Evolutionary conservation across 129 eudicot genomes (phyloP), one percentile per base, ranked within the genome.

Genomic region (Logfia minima): DNA sequence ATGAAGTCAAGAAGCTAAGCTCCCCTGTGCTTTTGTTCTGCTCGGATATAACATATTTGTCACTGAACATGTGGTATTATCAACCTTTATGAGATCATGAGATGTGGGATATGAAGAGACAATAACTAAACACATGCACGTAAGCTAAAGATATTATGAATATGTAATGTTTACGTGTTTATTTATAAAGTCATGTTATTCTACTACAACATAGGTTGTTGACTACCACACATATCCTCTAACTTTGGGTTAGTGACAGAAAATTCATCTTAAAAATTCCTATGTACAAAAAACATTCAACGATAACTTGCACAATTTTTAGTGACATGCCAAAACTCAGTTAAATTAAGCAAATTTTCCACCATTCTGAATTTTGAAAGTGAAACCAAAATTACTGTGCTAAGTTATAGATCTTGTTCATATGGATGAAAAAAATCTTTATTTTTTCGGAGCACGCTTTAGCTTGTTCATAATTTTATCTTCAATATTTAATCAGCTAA

Each of bases 21-120:
- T 93, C 96, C 83, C 98, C 98, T 4, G 98, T 93, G 81, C 96
- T 85, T 82, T 87, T 86, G 77, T 89, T 93, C 98, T 93, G 97
- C 87, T 70, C 88, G 75, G 51, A 52, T 43, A 74, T 41, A n/a
- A 41, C 80, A 67, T 35, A 81, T 4, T 72, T 58, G 41, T 70
- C 75, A 66, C 65, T 28, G 43, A 78, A 66, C 43, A 5, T 77
- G 21, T 6, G 29, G 39, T 17, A 32, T 29, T 17, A 9, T 56
- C 37, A n/a, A 80, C 83, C 66, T 11, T 22, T 52, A 71, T 51
- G 14, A 52, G 16, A 78, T 52, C 55, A 68, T 8, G 23, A 31
- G 67, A 74, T 21, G 28, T 37, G 70, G 78, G 10, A 34, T 55
- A 56, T 10, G 65, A 53, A 29, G 48, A 31, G 55, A 14, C 18